Evolutionary conservation across 2,329 filamentous ascomycete species (phyloP).

Genomic region (Penicillium sp.): DNA sequence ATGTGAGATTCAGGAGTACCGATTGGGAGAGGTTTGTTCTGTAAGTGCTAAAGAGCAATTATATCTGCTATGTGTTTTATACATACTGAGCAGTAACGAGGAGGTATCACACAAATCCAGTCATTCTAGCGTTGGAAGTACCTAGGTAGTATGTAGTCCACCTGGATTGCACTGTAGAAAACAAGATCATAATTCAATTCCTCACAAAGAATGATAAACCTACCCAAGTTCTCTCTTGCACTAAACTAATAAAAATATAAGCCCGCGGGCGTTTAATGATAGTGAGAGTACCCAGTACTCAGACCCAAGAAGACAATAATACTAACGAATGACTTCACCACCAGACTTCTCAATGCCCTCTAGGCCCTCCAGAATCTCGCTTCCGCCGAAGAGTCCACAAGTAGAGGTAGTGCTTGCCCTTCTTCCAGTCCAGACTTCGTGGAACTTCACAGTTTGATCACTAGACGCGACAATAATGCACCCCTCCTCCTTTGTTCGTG

Average conservation of each 20-base stretch:
- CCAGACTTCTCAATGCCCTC: conserved; percentile 66
- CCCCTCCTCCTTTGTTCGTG: conserved; percentile 64
- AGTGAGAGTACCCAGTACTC: conserved; percentile 1
- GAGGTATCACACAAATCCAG: too few species aligned
- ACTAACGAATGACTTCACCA: conserved; percentile 60
- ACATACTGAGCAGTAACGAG: too few species aligned
- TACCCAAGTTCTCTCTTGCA: not conserved
- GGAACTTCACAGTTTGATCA: conserved; percentile 89
- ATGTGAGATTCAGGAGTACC: not conserved
- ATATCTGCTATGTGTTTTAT: too few species aligned
- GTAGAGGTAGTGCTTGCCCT: conserved; percentile 54
- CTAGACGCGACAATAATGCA: conserved; percentile 90
- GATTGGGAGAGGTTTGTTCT: too few species aligned
- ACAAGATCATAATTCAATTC: not conserved
- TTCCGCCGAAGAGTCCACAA: conserved; percentile 69
- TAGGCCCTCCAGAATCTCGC: conserved; percentile 77
- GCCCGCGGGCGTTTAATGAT: conserved; percentile 1
- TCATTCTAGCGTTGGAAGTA: too few species aligned
- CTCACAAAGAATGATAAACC: not conserved
- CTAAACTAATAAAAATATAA: not conserved
- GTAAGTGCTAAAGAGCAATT: too few species aligned
- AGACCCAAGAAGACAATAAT: conserved; percentile 1
- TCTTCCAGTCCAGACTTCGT: conserved; percentile 82
- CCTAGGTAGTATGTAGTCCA: too few species aligned
- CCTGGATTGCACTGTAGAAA: not conserved